Conservation (phyloP, 495 filamentous ascomycete species). For the Ascobolus immersus region DNA sequence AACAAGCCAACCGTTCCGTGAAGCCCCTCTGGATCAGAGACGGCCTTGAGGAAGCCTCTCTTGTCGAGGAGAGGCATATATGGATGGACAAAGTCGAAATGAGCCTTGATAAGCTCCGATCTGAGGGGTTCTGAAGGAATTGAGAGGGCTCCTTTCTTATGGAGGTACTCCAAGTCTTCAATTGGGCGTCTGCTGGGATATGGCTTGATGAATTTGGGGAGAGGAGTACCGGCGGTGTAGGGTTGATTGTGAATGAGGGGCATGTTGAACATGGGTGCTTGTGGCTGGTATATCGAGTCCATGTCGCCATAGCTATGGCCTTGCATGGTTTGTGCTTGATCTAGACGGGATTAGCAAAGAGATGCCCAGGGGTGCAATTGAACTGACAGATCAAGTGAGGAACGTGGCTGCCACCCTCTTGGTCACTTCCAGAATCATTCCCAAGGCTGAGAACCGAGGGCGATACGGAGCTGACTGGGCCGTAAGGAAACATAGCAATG, state of each 20-base stretch:
- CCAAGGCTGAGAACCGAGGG: too few species aligned
- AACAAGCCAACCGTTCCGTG: conserved; percentile 47
- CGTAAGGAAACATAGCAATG: too few species aligned
- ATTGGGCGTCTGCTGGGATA: conserved; percentile 39
- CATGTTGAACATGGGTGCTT: conserved; percentile 17
- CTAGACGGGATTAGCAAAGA: too few species aligned
- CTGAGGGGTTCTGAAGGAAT: conserved; percentile 40
- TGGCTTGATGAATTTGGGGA: conserved; percentile 50
- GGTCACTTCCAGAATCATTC: too few species aligned
- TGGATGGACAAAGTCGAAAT: conserved; percentile 63
- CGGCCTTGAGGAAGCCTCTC: conserved; percentile 40
- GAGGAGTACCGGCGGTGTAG: conserved; percentile 19
- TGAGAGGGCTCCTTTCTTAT: conserved; percentile 45
- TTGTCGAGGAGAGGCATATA: conserved; percentile 73
- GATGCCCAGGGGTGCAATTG: too few species aligned
- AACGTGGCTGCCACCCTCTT: conserved; percentile 21
- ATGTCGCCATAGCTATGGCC: too few species aligned
- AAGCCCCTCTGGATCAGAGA: conserved; percentile 37
- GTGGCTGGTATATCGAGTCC: conserved; percentile 16
- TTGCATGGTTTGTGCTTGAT: conserved; percentile 16
- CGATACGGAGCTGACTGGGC: too few species aligned
- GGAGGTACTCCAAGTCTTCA: conserved; percentile 52
- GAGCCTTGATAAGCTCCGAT: conserved; percentile 46
- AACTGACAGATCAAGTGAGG: conserved; percentile 37
- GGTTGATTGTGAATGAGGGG: conserved; percentile 20